Base-by-base conservation (phyloP, 495 filamentous ascomycete species). In the Xylaria castorea region DNA sequence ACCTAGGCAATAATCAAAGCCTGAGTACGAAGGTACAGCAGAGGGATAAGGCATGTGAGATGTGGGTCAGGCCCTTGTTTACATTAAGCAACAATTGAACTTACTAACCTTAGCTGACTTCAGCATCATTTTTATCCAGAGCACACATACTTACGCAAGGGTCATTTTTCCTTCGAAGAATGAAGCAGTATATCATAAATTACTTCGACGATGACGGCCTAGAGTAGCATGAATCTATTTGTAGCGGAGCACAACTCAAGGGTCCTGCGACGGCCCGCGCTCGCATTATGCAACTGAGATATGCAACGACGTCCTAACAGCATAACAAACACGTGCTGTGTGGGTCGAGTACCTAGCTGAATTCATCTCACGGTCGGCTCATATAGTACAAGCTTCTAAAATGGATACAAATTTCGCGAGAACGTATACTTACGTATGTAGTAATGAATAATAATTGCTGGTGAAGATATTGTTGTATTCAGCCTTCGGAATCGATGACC, bases 221-320 rank as follows among this genome's bases (percentile, higher is more conserved):
- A 36, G 32, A 38, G 20, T 22, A n/a, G 2, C 14, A 61, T 16
- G 6, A 61, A 61, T 16, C 32, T 38, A 34, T 61, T 5, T 20
- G 6, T 20, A 61, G 8, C 8, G n/a, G 53, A 30, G 16, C 9
- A 18, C 53, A 8, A 18, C 12, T 64, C 22, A 12, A 25, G 3
- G 11, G 25, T n/a, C 5, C n/a, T 64, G 22, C n/a, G 22, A 18
- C 22, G 61, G 61, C 38, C 61, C 61, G 38, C 61, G 61, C 16
- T 64, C 61, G 61, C 61, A 64, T 64, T 44, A 44, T 61, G 38
- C 60, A 63, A 63, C 36, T 42, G n/a, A 6, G 40, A 30, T n/a
- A 62, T 62, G 36, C 60, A 40, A 40, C 36, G 9, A 16, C 25
- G 60, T 40, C n/a, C 36, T 16, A 40, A 42, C 60, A 63, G n/a